phyloP scores from a whole-genome alignment of 768 basidiomycete genomes.

The Pisolithus tinctorius region DNA sequence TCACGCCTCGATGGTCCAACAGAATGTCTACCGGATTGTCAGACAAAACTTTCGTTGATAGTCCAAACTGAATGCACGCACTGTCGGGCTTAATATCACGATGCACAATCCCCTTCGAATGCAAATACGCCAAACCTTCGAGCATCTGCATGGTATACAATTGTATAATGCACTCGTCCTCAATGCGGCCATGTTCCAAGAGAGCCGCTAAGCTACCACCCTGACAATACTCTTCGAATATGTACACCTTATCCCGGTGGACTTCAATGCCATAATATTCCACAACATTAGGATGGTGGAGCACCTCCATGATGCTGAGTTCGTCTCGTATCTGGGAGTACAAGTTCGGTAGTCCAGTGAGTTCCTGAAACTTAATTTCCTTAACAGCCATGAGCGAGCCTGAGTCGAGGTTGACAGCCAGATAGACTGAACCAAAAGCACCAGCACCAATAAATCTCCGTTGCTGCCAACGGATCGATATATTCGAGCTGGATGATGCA shows the following conservation, averaged over 20 bases:
- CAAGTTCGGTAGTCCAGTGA: slow-evolving; percentile 79
- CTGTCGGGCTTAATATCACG: slow-evolving; percentile 99
- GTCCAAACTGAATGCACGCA: slow-evolving; percentile 36
- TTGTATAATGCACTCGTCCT: slow-evolving; percentile 93
- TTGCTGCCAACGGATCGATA: slow-evolving; percentile 97
- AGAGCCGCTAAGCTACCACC: slow-evolving; percentile 88
- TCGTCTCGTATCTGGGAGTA: slow-evolving; percentile 94
- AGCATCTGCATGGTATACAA: slow-evolving; percentile 97
- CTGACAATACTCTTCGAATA: slow-evolving; percentile 98
- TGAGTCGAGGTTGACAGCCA: slow-evolving; percentile 93
- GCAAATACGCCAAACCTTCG: slow-evolving; percentile 89
- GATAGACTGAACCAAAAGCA: slow-evolving; percentile 98
- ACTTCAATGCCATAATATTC: slow-evolving; percentile 99
- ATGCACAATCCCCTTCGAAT: slow-evolving; percentile 88
- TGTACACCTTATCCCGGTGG: slow-evolving; percentile 96
- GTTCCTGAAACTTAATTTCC: slow-evolving; percentile 95
- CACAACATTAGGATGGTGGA: slow-evolving; percentile 95
- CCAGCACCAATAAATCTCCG: slow-evolving; percentile 98
- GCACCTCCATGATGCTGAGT: slow-evolving; percentile 95
- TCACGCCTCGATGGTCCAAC: slow-evolving; percentile 81
- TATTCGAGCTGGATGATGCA: slow-evolving; percentile 92
- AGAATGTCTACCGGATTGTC: slow-evolving; percentile 67
- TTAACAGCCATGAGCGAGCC: slow-evolving; percentile 98
- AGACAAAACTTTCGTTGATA: background rate
- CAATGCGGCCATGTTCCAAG: slow-evolving; percentile 89